A percentile compares a stretch with the other conserved stretches of the same genome.
Evolutionary conservation across 305 asterid genomes (phyloP).

Genomic region (Petunia hybrid): DNA sequence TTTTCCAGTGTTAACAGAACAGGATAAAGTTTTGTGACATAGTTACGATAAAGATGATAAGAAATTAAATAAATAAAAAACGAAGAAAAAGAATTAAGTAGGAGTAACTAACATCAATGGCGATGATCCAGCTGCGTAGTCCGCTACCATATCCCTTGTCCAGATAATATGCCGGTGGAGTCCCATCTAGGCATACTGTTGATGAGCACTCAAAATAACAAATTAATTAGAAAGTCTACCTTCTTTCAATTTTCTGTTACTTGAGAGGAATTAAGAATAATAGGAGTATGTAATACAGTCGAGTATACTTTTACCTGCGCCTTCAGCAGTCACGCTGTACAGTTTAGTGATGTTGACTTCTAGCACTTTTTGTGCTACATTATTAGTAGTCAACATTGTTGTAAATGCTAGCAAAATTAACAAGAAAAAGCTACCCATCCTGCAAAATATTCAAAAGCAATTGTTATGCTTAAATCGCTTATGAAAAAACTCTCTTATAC

Average conservation of each 20-base stretch:
- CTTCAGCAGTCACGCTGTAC: neutral
- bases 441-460: neutral
- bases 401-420: neutral
- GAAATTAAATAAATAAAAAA: neutral
- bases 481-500: neutral
- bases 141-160: slow-evolving; percentile 47
- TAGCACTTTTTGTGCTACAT: neutral
- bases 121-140: slow-evolving; percentile 43
- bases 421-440: neutral
- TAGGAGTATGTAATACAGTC: no score
- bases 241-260: no score
- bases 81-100: neutral
- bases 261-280: no score
- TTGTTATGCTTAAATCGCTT: no score
- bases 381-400: neutral
- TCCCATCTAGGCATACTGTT: slow-evolving; percentile 52
- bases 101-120: slow-evolving; percentile 39
- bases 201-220: neutral
- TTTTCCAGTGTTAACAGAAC: no score
- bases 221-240: no score
- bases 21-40: neutral
- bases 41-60: neutral
- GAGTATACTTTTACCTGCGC: neutral
- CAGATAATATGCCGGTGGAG: slow-evolving; percentile 52
- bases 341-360: neutral